Evolutionary conservation across 2,329 filamentous ascomycete species (phyloP).

Genomic region (Penicillium expansum): DNA sequence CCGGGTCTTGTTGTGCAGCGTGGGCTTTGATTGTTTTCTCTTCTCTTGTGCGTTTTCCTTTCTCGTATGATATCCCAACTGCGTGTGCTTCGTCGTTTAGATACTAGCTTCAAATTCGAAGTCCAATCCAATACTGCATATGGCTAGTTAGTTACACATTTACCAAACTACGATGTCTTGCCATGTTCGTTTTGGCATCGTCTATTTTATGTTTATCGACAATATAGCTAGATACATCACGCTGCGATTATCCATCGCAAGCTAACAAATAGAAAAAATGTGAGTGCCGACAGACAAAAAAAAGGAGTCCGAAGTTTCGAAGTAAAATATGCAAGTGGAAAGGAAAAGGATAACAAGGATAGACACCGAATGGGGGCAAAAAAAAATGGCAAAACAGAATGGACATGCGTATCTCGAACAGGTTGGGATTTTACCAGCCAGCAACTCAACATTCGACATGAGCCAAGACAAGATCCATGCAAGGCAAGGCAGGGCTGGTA

Average conservation of each 20-base stretch:
- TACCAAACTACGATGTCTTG: background rate
- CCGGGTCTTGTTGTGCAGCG: slow-evolving; percentile 22
- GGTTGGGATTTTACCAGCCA: background rate
- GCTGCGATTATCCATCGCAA: background rate
- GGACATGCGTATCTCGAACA: background rate
- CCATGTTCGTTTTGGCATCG: slow-evolving; percentile 3
- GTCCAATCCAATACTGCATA: background rate
- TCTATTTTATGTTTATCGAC: slow-evolving; percentile 24
- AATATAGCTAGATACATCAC: slow-evolving; percentile 20
- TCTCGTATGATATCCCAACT: slow-evolving; percentile 5
- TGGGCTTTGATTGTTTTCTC: slow-evolving; percentile 1
- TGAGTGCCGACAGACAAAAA: background rate
- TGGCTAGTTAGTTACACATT: background rate
- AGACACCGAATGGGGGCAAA: slow-evolving; percentile 12
- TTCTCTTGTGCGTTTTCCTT: background rate
- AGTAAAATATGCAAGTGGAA: slow-evolving; percentile 14
- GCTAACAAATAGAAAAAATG: background rate
- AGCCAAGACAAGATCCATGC: slow-evolving; percentile 1
- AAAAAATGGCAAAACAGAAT: slow-evolving; percentile 2
- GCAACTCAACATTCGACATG: background rate
- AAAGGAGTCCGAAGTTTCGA: background rate
- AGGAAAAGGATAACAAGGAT: slow-evolving; percentile 9
- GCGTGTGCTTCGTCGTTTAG: background rate
- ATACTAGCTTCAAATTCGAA: background rate
- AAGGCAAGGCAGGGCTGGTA: background rate